Evolutionary conservation across 352 stramenopile species (phyloP).

Genomic region (Pythium grandisporangium): DNA sequence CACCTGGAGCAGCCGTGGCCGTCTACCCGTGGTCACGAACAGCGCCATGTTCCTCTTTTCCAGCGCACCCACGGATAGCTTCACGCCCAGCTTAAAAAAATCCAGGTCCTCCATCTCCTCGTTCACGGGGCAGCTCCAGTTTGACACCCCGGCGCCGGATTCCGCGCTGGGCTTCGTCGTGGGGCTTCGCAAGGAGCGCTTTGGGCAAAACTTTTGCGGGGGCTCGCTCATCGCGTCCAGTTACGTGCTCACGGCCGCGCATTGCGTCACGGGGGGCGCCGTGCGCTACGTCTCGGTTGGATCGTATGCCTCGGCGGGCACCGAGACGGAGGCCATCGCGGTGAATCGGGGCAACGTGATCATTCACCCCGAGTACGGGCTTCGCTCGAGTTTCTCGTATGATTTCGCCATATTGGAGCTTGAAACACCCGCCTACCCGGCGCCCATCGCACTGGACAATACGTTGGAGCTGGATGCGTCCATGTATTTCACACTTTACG

Average conservation of each 20-base stretch:
- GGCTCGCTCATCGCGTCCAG: slow-evolving; percentile 29
- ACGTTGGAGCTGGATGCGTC: slow-evolving; percentile 9
- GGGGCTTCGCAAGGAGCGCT: slow-evolving; percentile 16
- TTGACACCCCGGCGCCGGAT: slow-evolving; percentile 8
- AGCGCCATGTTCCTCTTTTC: slow-evolving; percentile 3
- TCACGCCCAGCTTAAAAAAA: too few relatives aligned
- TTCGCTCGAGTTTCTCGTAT: slow-evolving; percentile 20
- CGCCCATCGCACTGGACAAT: slow-evolving; percentile 22
- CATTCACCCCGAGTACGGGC: slow-evolving; percentile 21
- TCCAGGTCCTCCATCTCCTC: neutral
- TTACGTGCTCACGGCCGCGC: slow-evolving; percentile 33
- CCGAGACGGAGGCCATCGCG: slow-evolving; percentile 20
- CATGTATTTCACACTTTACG: slow-evolving; percentile 19
- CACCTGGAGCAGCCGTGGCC: slow-evolving; percentile 9
- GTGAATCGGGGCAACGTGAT: slow-evolving; percentile 17
- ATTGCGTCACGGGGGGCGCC: slow-evolving; percentile 19
- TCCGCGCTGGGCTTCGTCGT: slow-evolving; percentile 21
- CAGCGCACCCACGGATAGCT: neutral
- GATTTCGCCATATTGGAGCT: slow-evolving; percentile 31
- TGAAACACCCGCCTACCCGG: slow-evolving; percentile 17
- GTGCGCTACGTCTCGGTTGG: slow-evolving; percentile 23
- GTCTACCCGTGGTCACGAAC: neutral
- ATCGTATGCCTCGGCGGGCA: slow-evolving; percentile 15
- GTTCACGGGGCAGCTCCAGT: slow-evolving; percentile 11
- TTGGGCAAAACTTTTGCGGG: slow-evolving; percentile 30